Evolutionary conservation across 495 filamentous ascomycete species (phyloP).

Genomic region (Daldinia decipiens): DNA sequence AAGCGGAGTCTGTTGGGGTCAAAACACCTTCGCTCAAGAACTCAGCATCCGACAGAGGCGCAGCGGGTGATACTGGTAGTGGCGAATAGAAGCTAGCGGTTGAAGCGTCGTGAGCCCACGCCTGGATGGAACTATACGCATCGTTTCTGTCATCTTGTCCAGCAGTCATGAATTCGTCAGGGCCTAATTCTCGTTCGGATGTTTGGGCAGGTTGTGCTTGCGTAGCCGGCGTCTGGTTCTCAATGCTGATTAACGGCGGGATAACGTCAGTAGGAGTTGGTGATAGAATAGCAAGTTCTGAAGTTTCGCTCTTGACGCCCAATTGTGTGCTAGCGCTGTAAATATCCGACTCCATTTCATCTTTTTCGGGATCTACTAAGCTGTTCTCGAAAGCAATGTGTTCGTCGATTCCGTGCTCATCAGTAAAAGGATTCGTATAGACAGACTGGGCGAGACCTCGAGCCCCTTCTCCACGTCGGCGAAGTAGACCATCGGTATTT

Average conservation of each 20-base stretch:
- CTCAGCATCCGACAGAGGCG: constrained; percentile 55
- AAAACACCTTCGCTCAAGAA: constrained; percentile 57
- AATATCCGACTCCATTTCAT: constrained; percentile 62
- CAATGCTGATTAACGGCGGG: constrained; percentile 48
- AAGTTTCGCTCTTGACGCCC: constrained; percentile 35
- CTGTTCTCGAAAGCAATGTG: constrained; percentile 53
- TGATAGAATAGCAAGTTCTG: constrained; percentile 36
- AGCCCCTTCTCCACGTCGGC: constrained; percentile 61
- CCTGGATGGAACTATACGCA: constrained; percentile 63
- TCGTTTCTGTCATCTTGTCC: constrained; percentile 53
- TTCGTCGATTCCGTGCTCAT: constrained; percentile 63
- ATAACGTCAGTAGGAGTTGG: constrained; percentile 34
- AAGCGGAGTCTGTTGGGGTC: constrained; percentile 63
- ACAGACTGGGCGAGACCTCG: constrained; percentile 63
- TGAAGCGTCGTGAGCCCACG: constrained; percentile 61
- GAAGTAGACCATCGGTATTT: constrained; percentile 53
- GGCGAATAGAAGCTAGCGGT: constrained; percentile 63
- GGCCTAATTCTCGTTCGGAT: constrained; percentile 51
- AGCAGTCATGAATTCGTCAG: constrained; percentile 59
- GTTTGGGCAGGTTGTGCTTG: constrained; percentile 14
- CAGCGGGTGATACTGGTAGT: constrained; percentile 54
- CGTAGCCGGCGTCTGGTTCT: constrained; percentile 30
- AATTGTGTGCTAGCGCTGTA: constrained; percentile 60
- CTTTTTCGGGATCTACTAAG: constrained; percentile 53
- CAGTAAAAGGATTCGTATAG: constrained; percentile 68